Conservation (phyloP, 2,329 filamentous ascomycete species). For the Fusarium sp. region DNA sequence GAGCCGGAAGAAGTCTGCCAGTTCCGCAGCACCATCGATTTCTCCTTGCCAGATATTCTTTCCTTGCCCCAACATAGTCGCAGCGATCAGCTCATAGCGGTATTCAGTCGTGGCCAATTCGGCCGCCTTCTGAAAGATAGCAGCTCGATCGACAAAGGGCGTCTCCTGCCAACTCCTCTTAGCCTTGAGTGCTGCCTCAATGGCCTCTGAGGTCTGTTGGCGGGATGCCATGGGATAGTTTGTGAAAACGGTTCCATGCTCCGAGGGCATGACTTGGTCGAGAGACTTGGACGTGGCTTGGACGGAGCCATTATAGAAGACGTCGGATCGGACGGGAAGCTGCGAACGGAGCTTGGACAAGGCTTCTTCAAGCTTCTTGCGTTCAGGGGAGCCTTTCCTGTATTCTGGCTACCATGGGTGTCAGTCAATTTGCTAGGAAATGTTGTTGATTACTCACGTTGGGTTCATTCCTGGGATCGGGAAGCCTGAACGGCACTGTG, state of each 20-base stretch:
- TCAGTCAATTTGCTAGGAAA: too few species aligned
- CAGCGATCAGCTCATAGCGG: neutral
- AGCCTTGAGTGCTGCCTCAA: neutral
- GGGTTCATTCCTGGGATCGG: neutral
- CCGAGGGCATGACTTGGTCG: neutral
- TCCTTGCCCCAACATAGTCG: conserved; percentile 2
- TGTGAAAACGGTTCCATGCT: neutral
- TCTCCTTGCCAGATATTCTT: conserved; percentile 1
- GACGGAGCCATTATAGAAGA: neutral
- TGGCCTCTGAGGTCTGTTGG: neutral
- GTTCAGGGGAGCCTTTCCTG: neutral
- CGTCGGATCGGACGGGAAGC: neutral
- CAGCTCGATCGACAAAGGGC: neutral
- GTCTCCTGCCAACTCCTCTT: neutral
- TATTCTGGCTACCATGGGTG: neutral
- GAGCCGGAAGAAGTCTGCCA: neutral
- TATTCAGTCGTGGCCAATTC: neutral
- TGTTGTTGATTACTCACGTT: neutral
- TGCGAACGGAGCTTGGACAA: neutral
- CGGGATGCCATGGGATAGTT: neutral
- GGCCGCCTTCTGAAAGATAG: neutral
- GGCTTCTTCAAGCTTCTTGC: neutral
- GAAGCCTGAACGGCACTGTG: neutral
- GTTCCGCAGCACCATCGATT: neutral
- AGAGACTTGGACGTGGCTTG: neutral